Evolutionary conservation across 1,284 basidiomycete genomes (phyloP), one percentile per base, ranked within the genome.

Genomic region (Trichosporon faecale): DNA sequence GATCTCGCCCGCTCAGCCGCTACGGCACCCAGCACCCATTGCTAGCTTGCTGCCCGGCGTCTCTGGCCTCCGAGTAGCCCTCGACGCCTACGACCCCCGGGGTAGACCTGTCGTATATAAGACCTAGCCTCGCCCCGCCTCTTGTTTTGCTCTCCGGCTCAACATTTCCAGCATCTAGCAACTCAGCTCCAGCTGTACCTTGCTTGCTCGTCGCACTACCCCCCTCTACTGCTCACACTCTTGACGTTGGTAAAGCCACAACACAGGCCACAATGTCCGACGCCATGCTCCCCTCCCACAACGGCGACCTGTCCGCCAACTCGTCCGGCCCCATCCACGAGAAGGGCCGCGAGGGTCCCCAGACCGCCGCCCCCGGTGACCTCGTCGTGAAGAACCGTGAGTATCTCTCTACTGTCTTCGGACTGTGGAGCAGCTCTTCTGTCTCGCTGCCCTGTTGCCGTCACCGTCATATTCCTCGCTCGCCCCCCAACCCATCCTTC

Each of bases 381-480:
- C 49, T 60, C 8, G 70, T 57, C 31, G 64, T 65, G 16, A 46
- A 37, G 23, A 73, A 73, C 70, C 72, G 72, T 73, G 65, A 73
- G 72, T 71, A 40, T 18, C 18, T 7, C 18, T 4, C 14, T 5
- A 1, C 35, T 11, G 8, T 12, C 35, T 11, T 2, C 35, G 8
- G 9, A 33, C 31, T 3, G 31, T 37, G 35, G 11, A 12, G 11
- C 35, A 11, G 12, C 12, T 7, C 11, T 37, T 6, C 12, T 11
- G 35, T 11, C 35, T 55, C 11, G 21, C 49, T 29, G 6, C 21
- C 7, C 40, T 18, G 40, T 29, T 29, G 27, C 14, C 57, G 25
- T 33, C 29, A 18, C 23, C 23, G 23, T 14, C 23, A 2, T 6
- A 8, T 3, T 55, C 52, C 14, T 16, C 40, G 5, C 16, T 44